These are phyloP conservation scores for Nemania sp. DNA, from an alignment of 2,329 filamentous ascomycete species.

Conservation along the genomic window DNA sequence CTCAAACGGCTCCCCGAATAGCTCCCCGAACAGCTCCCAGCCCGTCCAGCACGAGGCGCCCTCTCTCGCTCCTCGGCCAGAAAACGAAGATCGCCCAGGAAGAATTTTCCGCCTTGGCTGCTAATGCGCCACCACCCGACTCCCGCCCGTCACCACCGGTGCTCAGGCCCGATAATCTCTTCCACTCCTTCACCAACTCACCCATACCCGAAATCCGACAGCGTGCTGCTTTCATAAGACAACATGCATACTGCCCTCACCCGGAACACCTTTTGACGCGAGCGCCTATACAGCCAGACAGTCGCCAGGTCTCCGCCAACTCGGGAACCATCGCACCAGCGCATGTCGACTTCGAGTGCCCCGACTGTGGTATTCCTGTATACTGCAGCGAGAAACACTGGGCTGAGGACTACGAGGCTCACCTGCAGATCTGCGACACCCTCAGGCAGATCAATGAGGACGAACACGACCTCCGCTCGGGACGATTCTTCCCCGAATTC, in stretches of 20 bases:
- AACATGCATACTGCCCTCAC: conserved; percentile 93
- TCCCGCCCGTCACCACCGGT: conserved; percentile 35
- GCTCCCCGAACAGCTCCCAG: no score
- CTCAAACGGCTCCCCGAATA: not conserved
- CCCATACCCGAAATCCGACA: conserved; percentile 86
- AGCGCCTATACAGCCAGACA: conserved; percentile 65
- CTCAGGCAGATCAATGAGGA: conserved; percentile 95
- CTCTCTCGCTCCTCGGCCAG: conserved; percentile 37
- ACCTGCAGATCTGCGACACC: conserved; percentile 90
- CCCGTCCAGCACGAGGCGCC: conserved; percentile 21
- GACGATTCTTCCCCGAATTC: conserved; percentile 91
- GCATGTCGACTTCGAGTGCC: conserved; percentile 92
- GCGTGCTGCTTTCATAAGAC: conserved; percentile 87
- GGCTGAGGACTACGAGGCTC: conserved; percentile 92
- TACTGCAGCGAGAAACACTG: conserved; percentile 95
- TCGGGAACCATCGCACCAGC: conserved; percentile 67
- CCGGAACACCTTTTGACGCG: conserved; percentile 81
- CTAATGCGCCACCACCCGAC: conserved; percentile 21
- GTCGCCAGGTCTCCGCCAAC: conserved; percentile 61
- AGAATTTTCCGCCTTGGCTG: not conserved
- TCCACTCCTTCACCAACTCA: conserved; percentile 88
- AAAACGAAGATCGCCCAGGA: conserved; percentile 32
- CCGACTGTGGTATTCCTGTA: conserved; percentile 91
- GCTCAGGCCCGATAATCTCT: conserved; percentile 79
- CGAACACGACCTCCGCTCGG: conserved; percentile 90